Base-by-base conservation (phyloP, 83 land plant genomes). In the Diphasiastrum complanatum region DNA sequence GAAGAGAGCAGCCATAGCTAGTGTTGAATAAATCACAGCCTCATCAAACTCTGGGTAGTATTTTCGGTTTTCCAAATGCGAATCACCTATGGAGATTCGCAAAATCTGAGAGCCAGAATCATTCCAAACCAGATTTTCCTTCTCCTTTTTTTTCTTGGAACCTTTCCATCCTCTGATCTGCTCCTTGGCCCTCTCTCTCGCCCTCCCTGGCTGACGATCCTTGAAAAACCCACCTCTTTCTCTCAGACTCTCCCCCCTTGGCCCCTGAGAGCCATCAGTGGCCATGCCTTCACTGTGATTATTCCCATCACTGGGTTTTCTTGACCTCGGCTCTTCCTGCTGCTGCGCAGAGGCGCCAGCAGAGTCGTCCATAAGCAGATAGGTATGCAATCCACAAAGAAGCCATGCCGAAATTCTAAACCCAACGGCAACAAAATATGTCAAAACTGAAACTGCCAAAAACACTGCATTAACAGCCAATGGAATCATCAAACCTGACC, bases 91-190 rank as follows among this genome's bases (percentile, higher is more conserved):
- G 22, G 61, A 66, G 36, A 84, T 47, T 40, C 95, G 74, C 53
- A 81, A 75, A 68, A 88, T 79, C 79, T 84, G 85, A n/a, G 95
- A 85, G n/a, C 75, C 76, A 61, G 54, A 45, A 34, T 84, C 89
- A 50, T 84, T 84, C 65, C 80, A 87, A 26, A 57, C 79, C 27
- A 40, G 36, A 45, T 68, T 68, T 1, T 81, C 78, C 19, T 57
- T 64, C 4, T 0, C 1, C 12, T 56, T 72, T 25, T 72, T 64
- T 53, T 55, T 67, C 51, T 38, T 72, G 34, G 27, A 36, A 12
- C 35, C 33, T 51, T 51, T 51, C 40, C 48, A 5, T 35, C 6
- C 62, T 38, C 20, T 28, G 55, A 47, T 25, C 11, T 8, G 4
- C 27, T 32, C 3, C 25, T 11, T 14, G 57, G n/a, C 25, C 20